Evolutionary conservation across 192 early-diverging fungal genomes (phyloP).

Genomic region (Coemansia sp.): DNA sequence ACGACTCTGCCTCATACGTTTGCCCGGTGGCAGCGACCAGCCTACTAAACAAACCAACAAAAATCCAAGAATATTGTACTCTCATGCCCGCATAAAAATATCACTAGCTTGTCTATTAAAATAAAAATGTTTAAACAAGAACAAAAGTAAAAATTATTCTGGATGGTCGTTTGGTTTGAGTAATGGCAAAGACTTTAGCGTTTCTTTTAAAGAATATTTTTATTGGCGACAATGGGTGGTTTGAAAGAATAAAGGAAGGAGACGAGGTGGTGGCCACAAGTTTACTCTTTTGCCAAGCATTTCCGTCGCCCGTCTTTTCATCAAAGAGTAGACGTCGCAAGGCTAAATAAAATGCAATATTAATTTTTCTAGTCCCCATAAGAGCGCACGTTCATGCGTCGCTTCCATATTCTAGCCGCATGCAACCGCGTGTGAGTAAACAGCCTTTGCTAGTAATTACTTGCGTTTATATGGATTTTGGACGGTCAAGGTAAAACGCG

Average conservation of each 20-base stretch:
- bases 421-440: too few relatives aligned
- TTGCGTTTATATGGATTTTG: slow-evolving; percentile 31
- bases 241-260: neutral
- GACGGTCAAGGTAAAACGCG: slow-evolving; percentile 20
- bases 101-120: neutral
- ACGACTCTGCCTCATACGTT: neutral
- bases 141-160: neutral
- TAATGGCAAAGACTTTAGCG: neutral
- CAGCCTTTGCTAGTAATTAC: too few relatives aligned
- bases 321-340: too few relatives aligned
- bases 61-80: neutral
- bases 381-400: too few relatives aligned
- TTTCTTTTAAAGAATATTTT: neutral
- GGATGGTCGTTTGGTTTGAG: neutral
- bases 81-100: neutral
- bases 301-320: too few relatives aligned
- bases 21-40: neutral
- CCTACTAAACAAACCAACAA: neutral
- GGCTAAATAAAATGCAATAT: too few relatives aligned
- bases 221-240: neutral
- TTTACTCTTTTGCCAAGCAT: too few relatives aligned
- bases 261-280: neutral
- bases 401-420: too few relatives aligned
- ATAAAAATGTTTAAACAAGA: slow-evolving; percentile 2
- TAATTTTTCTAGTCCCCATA: too few relatives aligned